Evolutionary conservation across 768 basidiomycete genomes (phyloP).

Genomic region (Boletus sp.): DNA sequence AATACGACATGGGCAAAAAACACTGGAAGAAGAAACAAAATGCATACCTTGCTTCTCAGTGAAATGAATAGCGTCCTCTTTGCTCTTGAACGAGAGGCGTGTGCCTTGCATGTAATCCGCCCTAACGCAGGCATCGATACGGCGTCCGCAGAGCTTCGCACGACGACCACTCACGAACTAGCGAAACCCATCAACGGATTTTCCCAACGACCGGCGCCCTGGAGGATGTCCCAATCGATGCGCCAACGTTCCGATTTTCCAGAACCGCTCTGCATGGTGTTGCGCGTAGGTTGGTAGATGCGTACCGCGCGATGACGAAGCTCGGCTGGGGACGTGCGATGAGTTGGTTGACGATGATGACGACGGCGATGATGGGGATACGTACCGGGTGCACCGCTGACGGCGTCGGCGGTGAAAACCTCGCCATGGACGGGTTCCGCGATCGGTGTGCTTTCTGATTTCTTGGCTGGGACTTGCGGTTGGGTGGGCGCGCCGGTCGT

Average conservation of each 20-base stretch:
- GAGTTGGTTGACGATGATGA: too few species aligned
- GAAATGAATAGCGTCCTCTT: slow-evolving; percentile 91
- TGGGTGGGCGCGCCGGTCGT: slow-evolving; percentile 19
- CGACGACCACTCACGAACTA: slow-evolving; percentile 65
- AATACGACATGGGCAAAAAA: slow-evolving; percentile 1
- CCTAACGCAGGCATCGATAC: slow-evolving; percentile 36
- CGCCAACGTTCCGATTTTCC: slow-evolving; percentile 92
- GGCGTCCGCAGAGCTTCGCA: background rate
- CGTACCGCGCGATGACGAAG: slow-evolving; percentile 87
- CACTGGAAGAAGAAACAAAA: background rate
- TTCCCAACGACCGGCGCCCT: slow-evolving; percentile 92
- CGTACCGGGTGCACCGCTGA: slow-evolving; percentile 86
- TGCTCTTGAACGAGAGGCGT: slow-evolving; percentile 80
- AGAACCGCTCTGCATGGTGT: slow-evolving; percentile 93
- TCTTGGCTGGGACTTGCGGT: slow-evolving; percentile 20
- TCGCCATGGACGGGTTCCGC: slow-evolving; percentile 51
- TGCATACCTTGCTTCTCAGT: slow-evolving; percentile 90
- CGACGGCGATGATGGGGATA: slow-evolving; percentile 2
- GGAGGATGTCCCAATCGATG: slow-evolving; percentile 92
- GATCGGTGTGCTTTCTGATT: slow-evolving; percentile 35
- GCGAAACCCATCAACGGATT: slow-evolving; percentile 98
- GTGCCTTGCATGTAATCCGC: slow-evolving; percentile 98
- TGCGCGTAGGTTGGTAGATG: slow-evolving; percentile 89
- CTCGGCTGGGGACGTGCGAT: too few species aligned
- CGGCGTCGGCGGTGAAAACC: slow-evolving; percentile 73